Percentiles rank a stretch among this genome's conserved stretches.
Conservation (phyloP, 805 yeast species). For the Yarrowia sp. region DNA sequence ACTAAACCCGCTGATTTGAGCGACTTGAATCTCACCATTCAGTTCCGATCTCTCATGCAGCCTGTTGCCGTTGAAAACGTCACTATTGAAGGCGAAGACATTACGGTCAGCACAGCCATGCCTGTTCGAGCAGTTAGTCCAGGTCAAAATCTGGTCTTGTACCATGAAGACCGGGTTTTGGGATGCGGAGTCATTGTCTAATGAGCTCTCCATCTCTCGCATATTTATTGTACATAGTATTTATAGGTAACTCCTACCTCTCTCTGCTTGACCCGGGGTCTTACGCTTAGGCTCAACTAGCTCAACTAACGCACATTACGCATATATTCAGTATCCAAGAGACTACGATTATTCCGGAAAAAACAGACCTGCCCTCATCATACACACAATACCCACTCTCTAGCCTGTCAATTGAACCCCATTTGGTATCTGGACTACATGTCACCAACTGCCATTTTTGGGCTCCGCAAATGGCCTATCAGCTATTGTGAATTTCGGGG, state of each 20-base stretch:
- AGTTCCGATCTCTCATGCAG: constrained; percentile 70
- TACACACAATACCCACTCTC: too few species aligned
- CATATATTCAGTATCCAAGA: not conserved
- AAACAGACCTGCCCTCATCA: too few species aligned
- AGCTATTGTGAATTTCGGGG: not conserved
- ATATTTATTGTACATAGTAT: constrained; percentile 20
- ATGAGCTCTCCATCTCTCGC: not conserved
- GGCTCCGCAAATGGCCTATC: constrained; percentile 2
- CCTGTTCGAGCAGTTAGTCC: constrained; percentile 76
- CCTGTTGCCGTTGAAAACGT: constrained; percentile 46
- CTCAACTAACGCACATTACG: not conserved
- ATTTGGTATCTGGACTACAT: not conserved
- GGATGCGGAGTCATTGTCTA: constrained; percentile 46
- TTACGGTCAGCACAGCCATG: constrained; percentile 43
- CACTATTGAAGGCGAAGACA: constrained; percentile 27
- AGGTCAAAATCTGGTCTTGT: constrained; percentile 82
- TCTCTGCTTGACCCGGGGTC: not conserved
- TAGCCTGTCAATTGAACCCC: not conserved
- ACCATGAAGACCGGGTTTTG: constrained; percentile 60
- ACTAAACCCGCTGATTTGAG: constrained; percentile 26
- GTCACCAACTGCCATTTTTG: not conserved
- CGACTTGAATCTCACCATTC: constrained; percentile 46
- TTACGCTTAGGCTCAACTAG: not conserved
- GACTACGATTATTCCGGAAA: too few species aligned
- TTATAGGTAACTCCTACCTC: not conserved